These are phyloP conservation scores for Hypericum androsaemum DNA, from an alignment of 345 rosid genomes.

Conservation along the genomic window DNA sequence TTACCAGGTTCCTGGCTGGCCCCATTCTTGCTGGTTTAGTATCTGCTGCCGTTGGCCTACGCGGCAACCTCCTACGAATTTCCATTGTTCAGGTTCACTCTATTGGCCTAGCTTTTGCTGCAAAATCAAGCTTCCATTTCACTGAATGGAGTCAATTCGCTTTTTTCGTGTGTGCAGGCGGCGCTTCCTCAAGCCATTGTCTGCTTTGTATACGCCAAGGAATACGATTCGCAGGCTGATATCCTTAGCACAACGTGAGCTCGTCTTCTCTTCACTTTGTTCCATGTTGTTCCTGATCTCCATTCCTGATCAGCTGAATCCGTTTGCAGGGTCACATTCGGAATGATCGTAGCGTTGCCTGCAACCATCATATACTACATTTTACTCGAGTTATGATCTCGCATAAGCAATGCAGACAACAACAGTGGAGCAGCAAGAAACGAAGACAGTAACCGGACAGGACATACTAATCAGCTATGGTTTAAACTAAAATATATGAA, in stretches of 20 bases:
- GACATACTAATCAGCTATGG: too few relatives aligned
- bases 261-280: background rate
- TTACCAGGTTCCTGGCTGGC: constrained; percentile 49
- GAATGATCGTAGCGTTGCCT: constrained; percentile 75
- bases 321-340: constrained; percentile 66
- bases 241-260: constrained; percentile 63
- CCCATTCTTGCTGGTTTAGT: constrained; percentile 50
- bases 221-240: constrained; percentile 67
- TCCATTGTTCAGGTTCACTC: constrained; percentile 80
- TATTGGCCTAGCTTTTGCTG: too few relatives aligned
- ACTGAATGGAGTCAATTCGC: too few relatives aligned
- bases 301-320: background rate
- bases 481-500: too few relatives aligned
- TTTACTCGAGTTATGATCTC: constrained; percentile 38
- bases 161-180: too few relatives aligned
- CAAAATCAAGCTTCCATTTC: too few relatives aligned
- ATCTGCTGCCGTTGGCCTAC: constrained; percentile 40
- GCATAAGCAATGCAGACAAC: too few relatives aligned
- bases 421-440: too few relatives aligned
- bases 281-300: background rate
- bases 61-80: constrained; percentile 44
- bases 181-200: constrained; percentile 81
- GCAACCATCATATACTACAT: constrained; percentile 65
- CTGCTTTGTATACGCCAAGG: constrained; percentile 72
- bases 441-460: too few relatives aligned